Base-by-base conservation (phyloP, 805 yeast species). In the Cephaloascus albidus region DNA sequence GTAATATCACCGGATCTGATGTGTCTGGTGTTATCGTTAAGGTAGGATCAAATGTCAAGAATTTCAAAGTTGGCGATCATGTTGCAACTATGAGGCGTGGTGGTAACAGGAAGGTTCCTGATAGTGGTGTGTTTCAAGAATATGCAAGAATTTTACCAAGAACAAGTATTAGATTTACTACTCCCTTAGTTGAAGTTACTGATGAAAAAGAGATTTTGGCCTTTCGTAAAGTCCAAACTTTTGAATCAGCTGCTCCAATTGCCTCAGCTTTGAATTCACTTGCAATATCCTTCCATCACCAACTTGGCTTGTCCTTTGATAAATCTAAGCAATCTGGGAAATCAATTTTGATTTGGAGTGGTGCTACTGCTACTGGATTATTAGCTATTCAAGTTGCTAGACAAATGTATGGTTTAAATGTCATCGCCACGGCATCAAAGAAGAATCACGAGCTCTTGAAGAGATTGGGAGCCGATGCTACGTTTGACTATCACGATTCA, bases 401-500 rank as follows among this genome's bases (percentile, higher is more conserved):
- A 10, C 10, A 26, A 14, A 26, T 26, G 30, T 26, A 10, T 26
- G 30, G 30, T 10, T 10, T 26, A 14, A 26, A 41, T 27, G 48
- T 45, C 3, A 36, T 43, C 20, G 20, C 45, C 6, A 43, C 46
- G 10, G 20, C 39, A 31, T 43, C 46, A 4, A 35, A 41, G 6
- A 38, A 38, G 15, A 41, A 38, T 32, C 32, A 30, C 33, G 45
- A 37, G 10, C 31, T 27, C 10, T 20, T 41, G n/a, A 37, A 38
- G 20, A 20, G 28, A 15, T 35, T 45, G 10, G 48, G 48, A 4
- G 46, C 46, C 15, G 10, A 37, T 20, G 30, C 35, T 15, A 41
- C 35, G 8, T 43, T 41, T 35, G 45, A 45, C 23, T 45, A 45
- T 38, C n/a, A 26, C 30, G 30, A 26, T 26, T 50, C 53, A 10